Evolutionary conservation across 306 rosid genomes (phyloP), one percentile per base, ranked within the genome.

Genomic region (Quercus ilex): DNA sequence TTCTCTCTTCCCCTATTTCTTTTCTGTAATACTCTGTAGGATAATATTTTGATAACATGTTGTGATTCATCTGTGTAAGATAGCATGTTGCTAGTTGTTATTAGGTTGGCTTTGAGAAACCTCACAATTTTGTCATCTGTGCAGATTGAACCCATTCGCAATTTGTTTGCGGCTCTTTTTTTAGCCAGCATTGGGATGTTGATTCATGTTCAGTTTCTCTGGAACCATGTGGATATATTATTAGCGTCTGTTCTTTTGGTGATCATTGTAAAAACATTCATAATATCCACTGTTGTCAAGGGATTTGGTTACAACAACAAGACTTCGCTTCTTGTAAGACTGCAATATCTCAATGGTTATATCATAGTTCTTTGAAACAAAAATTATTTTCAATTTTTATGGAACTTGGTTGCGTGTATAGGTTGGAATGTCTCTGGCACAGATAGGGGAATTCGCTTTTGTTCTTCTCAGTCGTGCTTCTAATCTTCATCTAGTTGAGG

Each of bases 171-270:
- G 19, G 98, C 99, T 49, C 93, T 90, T 82, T 96, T 96, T 84
- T 93, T 96, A 55, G 99, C 98, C 78, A 91, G 98, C 94, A 96
- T 96, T 84, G 99, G 99, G 85, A 96, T 93, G 99, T 88, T 93
- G 79, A 96, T 96, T 84, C 92, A 93, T 86, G 96, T 96, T 78
- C 99, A 96, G 74, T 96, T 96, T 86, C 98, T 96, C 68, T 96
- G 99, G 98, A 91, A 84, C 82, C 98, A 96, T 52, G 95, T 96
- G 85, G 98, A 96, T 80, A 96, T 93, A 73, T 89, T 96, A 87
- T 85, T 96, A 69, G 99, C 98, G 64, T 90, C 99, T 73, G 98
- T 96, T 79, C 87, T 93, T 79, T 83, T 96, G 97, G 99, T 96
- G 83, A 87, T 96, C 77, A 60, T 93, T 63, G 78, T 96, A 87